Evolutionary conservation across 1,139 yeast species (phyloP), one percentile per base, ranked within the genome.

Genomic region (Protomyces pachydermus): DNA sequence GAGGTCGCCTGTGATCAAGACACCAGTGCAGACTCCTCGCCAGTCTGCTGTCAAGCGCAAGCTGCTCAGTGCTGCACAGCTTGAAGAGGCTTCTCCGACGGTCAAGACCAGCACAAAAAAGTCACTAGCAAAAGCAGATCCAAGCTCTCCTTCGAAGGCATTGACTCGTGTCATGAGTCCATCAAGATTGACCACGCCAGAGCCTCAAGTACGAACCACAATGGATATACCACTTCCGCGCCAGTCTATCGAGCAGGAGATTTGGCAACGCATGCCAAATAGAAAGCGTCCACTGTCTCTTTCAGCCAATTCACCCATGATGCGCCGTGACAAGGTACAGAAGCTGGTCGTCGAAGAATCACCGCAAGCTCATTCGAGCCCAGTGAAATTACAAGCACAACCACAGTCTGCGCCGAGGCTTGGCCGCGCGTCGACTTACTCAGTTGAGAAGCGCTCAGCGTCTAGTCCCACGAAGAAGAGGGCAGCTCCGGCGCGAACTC

Each of bases 141-240:
- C 56, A 18, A 16, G 25, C 8, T 28, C 55, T 48, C 42, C 52
- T 57, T n/a, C 28, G 32, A 28, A 28, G 32, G 8, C 32, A 4
- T 4, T 28, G 32, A 6, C 5, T 28, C 32, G 32, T 28, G 5
- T 6, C 32, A 28, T 28, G 32, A 1, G 8, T 28, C 32, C 32
- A 2, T 28, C 32, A 28, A 28, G 5, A 6, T 50, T 54, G 39
- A 57, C 18, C 28, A 10, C 16, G 10, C 46, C 32, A n/a, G 48
- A n/a, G 20, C 48, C 32, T 35, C 57, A 10, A 8, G 28, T 37
- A n/a, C 57, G 35, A 8, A 23, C 35, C 5, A 18, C 50, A 18
- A 37, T 20, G 28, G 9, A 34, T 32, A 25, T 58, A 3, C 62
- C 62, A 2, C 23, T 58, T 28, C 45, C 56, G 23, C 62, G 62